Evolutionary conservation across 352 stramenopile species (phyloP).

Genomic region (Phytophthora capsici): DNA sequence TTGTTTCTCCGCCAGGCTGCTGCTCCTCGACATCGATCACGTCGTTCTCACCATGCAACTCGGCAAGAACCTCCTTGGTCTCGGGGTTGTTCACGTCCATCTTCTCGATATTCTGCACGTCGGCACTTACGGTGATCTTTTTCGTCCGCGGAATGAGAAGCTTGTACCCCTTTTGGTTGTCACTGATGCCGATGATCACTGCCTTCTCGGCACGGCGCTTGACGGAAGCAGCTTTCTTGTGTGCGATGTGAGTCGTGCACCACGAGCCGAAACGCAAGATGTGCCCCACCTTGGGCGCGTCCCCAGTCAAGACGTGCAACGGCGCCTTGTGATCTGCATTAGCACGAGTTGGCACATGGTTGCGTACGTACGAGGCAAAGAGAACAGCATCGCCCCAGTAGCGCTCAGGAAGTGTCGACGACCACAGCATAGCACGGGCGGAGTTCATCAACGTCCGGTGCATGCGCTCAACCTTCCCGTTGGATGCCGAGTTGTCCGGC

Average conservation of each 20-base stretch:
- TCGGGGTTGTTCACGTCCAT: not conserved
- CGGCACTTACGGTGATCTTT: not conserved
- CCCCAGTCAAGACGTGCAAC: not conserved
- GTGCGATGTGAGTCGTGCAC: not conserved
- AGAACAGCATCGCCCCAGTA: slow-evolving; percentile 13
- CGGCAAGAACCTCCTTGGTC: not conserved
- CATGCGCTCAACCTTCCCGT: slow-evolving; percentile 1
- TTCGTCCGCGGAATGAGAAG: not conserved
- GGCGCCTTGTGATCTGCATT: slow-evolving; percentile 6
- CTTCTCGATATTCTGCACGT: slow-evolving; percentile 3
- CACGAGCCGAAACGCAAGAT: not conserved
- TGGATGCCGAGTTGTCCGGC: slow-evolving; percentile 7
- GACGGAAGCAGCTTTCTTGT: not conserved
- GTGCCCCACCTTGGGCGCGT: not conserved
- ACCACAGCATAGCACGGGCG: slow-evolving; percentile 2
- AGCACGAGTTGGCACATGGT: not conserved
- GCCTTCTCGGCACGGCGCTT: slow-evolving; percentile 1
- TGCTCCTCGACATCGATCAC: too few species aligned
- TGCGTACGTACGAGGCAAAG: slow-evolving; percentile 12
- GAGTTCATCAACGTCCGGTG: slow-evolving; percentile 6
- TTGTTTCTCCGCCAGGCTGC: too few species aligned
- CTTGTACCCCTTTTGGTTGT: not conserved
- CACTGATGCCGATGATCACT: not conserved
- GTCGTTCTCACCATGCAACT: not conserved
- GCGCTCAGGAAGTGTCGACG: not conserved